A percentile compares a stretch with the other conserved stretches of the same genome.
Evolutionary conservation across 2,329 filamentous ascomycete genomes (phyloP).

Genomic region (Pezicula carpinea): DNA sequence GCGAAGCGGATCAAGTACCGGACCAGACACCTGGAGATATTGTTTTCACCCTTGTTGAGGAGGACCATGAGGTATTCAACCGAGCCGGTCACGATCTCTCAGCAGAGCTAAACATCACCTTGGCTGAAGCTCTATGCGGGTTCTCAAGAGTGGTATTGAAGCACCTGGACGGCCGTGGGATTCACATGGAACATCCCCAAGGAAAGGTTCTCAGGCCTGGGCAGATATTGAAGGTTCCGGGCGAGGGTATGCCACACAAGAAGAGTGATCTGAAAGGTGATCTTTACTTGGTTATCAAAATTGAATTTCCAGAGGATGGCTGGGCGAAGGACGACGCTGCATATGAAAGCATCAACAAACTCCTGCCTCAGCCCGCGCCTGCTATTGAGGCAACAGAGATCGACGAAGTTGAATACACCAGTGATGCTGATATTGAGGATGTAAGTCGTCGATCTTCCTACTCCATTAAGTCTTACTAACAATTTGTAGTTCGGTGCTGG

Average conservation of each 20-base stretch:
- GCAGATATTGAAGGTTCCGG: conserved; percentile 78
- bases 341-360: conserved; percentile 65
- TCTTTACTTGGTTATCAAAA: conserved; percentile 78
- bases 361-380: conserved; percentile 62
- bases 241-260: conserved; percentile 95
- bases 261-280: conserved; percentile 79
- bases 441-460: conserved; percentile 37
- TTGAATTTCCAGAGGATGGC: conserved; percentile 83
- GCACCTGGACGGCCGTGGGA: conserved; percentile 89
- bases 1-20: conserved; percentile 89
- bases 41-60: conserved; percentile 80
- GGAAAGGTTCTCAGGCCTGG: conserved; percentile 80
- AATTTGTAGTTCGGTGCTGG: conserved; percentile 61
- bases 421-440: conserved; percentile 77
- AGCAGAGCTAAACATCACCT: conserved; percentile 73
- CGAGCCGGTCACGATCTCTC: conserved; percentile 81
- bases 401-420: conserved; percentile 84
- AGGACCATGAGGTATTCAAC: conserved; percentile 75
- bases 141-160: conserved; percentile 88
- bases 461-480: conserved; percentile 22
- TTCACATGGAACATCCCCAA: conserved; percentile 72
- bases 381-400: conserved; percentile 67
- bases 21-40: conserved; percentile 90
- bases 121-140: conserved; percentile 80
- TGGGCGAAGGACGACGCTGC: conserved; percentile 73